Percentiles rank a stretch among this genome's conserved stretches.
These are phyloP conservation scores for Cryptococcus sp. DNA, from an alignment of 1,284 basidiomycete genomes.

Conservation along the genomic window DNA sequence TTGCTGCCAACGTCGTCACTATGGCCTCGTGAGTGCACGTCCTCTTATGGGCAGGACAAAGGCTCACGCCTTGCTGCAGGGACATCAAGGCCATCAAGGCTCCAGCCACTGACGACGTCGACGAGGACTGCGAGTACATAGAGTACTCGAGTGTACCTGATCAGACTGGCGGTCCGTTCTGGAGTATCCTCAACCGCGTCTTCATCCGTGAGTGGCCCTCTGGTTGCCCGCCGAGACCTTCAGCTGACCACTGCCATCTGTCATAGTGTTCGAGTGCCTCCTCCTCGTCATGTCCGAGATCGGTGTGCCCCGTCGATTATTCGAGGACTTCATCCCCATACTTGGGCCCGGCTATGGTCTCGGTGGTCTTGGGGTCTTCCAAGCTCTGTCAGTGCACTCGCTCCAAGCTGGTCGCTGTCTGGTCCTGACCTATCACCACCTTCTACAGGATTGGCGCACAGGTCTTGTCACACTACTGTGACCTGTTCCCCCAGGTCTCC, in stretches of 20 bases:
- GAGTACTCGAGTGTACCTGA: constrained; percentile 70
- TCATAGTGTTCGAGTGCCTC: constrained; percentile 62
- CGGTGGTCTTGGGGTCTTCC: constrained; percentile 74
- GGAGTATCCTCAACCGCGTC: constrained; percentile 75
- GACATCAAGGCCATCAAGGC: constrained; percentile 64
- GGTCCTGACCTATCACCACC: neutral
- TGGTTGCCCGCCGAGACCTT: no score
- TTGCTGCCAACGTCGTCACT: constrained; percentile 71
- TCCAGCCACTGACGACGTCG: constrained; percentile 6
- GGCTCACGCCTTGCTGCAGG: constrained; percentile 20
- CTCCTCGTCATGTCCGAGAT: constrained; percentile 72
- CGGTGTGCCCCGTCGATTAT: constrained; percentile 68
- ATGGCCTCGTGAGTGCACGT: constrained; percentile 59
- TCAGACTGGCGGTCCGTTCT: constrained; percentile 79
- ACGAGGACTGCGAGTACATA: constrained; percentile 66
- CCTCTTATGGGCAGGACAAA: neutral
- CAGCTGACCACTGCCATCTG: neutral
- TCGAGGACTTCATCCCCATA: constrained; percentile 76
- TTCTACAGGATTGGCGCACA: constrained; percentile 61
- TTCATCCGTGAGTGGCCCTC: constrained; percentile 58
- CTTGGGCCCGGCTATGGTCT: constrained; percentile 77
- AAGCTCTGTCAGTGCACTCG: constrained; percentile 61
- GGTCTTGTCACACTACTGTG: constrained; percentile 74
- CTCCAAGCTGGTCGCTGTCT: neutral
- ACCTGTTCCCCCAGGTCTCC: constrained; percentile 73